These are phyloP conservation scores for Termitomyces sp. DNA, from an alignment of 768 basidiomycete genomes.

Conservation along the genomic window DNA sequence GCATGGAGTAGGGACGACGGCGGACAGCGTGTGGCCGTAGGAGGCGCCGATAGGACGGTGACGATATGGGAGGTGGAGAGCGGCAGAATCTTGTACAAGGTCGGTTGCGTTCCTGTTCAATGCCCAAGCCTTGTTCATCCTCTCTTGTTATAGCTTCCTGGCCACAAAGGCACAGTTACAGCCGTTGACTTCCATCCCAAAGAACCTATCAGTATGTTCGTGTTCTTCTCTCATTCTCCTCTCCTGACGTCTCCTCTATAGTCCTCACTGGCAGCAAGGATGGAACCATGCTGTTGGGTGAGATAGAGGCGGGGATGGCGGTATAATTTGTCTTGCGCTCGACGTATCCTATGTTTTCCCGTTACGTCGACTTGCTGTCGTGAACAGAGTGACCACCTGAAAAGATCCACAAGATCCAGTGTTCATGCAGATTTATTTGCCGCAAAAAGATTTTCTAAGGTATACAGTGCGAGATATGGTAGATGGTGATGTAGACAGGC, in stretches of 20 bases:
- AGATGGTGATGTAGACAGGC: background rate
- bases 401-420: background rate
- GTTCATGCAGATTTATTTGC: background rate
- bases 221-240: background rate
- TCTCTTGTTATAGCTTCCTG: conserved; percentile 58
- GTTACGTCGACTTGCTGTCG: background rate
- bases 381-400: background rate
- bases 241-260: conserved; percentile 20
- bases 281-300: conserved; percentile 85
- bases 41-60: conserved; percentile 85
- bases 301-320: conserved; percentile 65
- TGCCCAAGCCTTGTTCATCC: background rate
- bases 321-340: conserved; percentile 22
- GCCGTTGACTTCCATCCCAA: conserved; percentile 95
- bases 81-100: conserved; percentile 73
- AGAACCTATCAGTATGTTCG: conserved; percentile 82
- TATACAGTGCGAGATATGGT: conserved; percentile 8
- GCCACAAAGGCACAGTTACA: conserved; percentile 95
- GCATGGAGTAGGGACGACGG: conserved; percentile 88
- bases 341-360: background rate
- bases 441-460: background rate
- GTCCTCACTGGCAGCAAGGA: conserved; percentile 94
- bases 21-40: conserved; percentile 78
- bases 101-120: conserved; percentile 21
- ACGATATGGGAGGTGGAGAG: conserved; percentile 86